phyloP scores from a whole-genome alignment of 1,284 basidiomycete genomes.

The Boletus mariae region DNA sequence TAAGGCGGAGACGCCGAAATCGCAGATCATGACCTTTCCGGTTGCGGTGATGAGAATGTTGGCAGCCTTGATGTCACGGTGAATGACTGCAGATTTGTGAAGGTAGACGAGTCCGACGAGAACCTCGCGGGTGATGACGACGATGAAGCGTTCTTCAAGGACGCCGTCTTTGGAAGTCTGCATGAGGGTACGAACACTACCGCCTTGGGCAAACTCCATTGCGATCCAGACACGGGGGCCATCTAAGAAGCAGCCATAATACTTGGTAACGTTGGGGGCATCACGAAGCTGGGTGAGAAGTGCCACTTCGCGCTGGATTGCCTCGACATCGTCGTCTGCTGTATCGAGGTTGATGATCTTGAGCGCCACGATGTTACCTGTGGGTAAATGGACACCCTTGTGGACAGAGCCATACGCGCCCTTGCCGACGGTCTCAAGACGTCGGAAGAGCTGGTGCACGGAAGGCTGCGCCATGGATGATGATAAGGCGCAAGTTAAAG shows the following conservation, averaged over 20 bases:
- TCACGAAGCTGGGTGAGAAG: constrained; percentile 88
- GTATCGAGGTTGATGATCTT: constrained; percentile 99
- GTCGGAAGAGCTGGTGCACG: constrained; percentile 59
- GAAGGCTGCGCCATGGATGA: constrained; percentile 41
- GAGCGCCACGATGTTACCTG: constrained; percentile 87
- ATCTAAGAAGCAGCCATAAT: constrained; percentile 94
- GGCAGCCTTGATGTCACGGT: constrained; percentile 95
- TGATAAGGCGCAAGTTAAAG: background rate
- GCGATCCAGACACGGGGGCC: constrained; percentile 97
- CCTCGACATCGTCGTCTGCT: constrained; percentile 92
- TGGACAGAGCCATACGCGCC: constrained; percentile 96
- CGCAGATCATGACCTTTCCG: constrained; percentile 90
- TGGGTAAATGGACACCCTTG: constrained; percentile 81
- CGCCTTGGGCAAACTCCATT: constrained; percentile 97
- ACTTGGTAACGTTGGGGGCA: constrained; percentile 89
- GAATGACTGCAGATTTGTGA: constrained; percentile 92
- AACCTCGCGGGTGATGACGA: constrained; percentile 87
- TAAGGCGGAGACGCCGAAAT: constrained; percentile 96
- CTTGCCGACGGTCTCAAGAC: constrained; percentile 83
- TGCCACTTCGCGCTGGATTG: constrained; percentile 95
- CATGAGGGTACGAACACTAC: constrained; percentile 90
- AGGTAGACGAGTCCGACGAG: constrained; percentile 84
- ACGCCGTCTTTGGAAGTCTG: constrained; percentile 78
- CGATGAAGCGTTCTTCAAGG: constrained; percentile 88
- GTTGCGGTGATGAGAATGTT: constrained; percentile 88